Conservation (phyloP, 768 basidiomycete genomes). For the Mycena sanguinolenta region DNA sequence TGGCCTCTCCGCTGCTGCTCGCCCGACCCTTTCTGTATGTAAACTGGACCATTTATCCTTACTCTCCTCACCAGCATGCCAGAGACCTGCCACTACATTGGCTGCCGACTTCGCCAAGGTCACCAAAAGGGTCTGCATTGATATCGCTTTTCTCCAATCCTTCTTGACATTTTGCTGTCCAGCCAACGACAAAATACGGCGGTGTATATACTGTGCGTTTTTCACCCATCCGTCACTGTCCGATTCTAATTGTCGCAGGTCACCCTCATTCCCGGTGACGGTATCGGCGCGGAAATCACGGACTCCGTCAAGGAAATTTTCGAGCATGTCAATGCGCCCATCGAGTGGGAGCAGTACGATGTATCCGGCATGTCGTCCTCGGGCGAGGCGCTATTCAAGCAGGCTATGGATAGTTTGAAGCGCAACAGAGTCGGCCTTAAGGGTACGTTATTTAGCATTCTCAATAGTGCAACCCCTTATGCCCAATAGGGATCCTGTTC, state of each 20-base stretch:
- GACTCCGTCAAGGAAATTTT: slow-evolving; percentile 99
- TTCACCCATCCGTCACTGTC: slow-evolving; percentile 25
- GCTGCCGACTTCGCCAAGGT: slow-evolving; percentile 85
- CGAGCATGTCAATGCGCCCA: slow-evolving; percentile 96
- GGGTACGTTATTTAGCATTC: slow-evolving; percentile 63
- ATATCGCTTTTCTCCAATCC: slow-evolving; percentile 28
- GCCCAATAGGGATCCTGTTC: slow-evolving; percentile 89
- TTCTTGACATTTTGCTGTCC: slow-evolving; percentile 25
- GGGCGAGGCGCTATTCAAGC: slow-evolving; percentile 95
- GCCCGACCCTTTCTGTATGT: slow-evolving; percentile 70
- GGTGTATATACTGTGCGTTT: slow-evolving; percentile 88
- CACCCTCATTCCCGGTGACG: slow-evolving; percentile 97
- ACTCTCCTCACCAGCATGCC: slow-evolving; percentile 30
- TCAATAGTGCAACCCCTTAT: slow-evolving; percentile 12
- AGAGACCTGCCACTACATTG: slow-evolving; percentile 83
- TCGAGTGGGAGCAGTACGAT: slow-evolving; percentile 99
- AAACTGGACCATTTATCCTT: not conserved
- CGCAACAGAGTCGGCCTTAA: slow-evolving; percentile 98
- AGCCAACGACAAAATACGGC: slow-evolving; percentile 92
- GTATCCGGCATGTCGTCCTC: slow-evolving; percentile 96
- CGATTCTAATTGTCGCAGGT: slow-evolving; percentile 66
- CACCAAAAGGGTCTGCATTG: slow-evolving; percentile 70
- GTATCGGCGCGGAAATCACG: slow-evolving; percentile 96
- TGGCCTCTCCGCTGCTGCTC: slow-evolving; percentile 68
- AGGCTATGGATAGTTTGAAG: slow-evolving; percentile 98